Conservation (phyloP, 371 early-diverging fungal genomes). For the Gilbertella persicaria region DNA sequence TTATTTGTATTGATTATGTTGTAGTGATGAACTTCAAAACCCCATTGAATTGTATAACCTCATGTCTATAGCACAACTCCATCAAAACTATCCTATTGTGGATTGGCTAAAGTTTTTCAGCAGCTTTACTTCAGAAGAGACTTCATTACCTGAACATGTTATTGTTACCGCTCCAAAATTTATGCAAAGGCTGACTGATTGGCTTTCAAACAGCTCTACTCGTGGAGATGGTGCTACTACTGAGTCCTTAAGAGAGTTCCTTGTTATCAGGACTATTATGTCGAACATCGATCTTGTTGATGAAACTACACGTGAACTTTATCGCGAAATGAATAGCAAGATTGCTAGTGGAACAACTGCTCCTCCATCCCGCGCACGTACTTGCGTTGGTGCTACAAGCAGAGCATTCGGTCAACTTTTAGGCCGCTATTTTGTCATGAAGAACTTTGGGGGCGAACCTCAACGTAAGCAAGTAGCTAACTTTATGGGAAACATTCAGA, state of each 20-base stretch:
- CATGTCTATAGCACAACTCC: conserved; percentile 35
- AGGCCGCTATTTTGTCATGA: conserved; percentile 58
- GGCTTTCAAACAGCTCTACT: conserved; percentile 8
- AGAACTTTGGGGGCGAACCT: conserved; percentile 42
- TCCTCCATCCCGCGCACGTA: conserved; percentile 42
- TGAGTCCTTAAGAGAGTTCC: conserved; percentile 15
- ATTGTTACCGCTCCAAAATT: conserved; percentile 12
- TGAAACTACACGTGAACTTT: conserved; percentile 13
- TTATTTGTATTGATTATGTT: not conserved
- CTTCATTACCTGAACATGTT: conserved; percentile 8
- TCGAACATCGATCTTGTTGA: conserved; percentile 16
- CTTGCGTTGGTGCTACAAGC: conserved; percentile 46
- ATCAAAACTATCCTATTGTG: conserved; percentile 25
- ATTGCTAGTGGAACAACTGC: conserved; percentile 34
- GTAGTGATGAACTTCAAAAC: conserved; percentile 39
- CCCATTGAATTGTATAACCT: conserved; percentile 58
- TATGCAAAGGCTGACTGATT: conserved; percentile 9
- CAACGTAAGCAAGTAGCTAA: conserved; percentile 25
- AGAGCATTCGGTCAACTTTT: conserved; percentile 48
- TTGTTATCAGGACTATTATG: conserved; percentile 14
- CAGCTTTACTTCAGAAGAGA: conserved; percentile 4
- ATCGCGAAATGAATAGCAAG: conserved; percentile 20
- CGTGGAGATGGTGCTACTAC: conserved; percentile 3
- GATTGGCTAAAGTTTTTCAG: conserved; percentile 25
- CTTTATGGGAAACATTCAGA: conserved; percentile 36